A percentile compares a stretch with the other conserved stretches of the same genome.
phyloP scores from a whole-genome alignment of 2,329 filamentous ascomycete genomes.

The Alternaria postmessia region DNA sequence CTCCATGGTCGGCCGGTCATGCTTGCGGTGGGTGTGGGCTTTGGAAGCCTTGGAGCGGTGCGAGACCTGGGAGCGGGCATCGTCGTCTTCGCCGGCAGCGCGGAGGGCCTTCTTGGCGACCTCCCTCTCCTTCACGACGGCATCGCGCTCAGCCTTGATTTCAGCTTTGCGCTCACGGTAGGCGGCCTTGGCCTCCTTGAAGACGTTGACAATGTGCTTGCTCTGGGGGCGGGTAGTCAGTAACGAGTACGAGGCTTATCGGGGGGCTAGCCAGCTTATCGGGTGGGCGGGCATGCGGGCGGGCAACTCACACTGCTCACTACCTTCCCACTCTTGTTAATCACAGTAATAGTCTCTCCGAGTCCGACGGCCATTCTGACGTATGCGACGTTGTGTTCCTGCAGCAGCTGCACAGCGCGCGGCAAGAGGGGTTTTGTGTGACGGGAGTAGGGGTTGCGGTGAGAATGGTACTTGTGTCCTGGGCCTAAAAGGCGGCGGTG shows the following conservation, averaged over 20 bases:
- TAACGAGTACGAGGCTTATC: conserved; percentile 14
- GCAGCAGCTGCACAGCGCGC: conserved; percentile 32
- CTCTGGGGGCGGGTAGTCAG: conserved; percentile 64
- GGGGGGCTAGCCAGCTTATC: conserved; percentile 9
- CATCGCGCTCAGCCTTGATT: conserved; percentile 74
- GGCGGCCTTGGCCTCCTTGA: conserved; percentile 88
- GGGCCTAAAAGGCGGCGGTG: conserved; percentile 40
- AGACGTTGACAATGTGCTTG: conserved; percentile 87
- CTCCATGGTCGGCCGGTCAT: conserved; percentile 49
- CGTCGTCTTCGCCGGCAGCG: conserved; percentile 49
- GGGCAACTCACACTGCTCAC: conserved; percentile 77
- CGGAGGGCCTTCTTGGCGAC: conserved; percentile 65
- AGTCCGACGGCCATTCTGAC: conserved; percentile 56
- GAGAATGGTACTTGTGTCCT: conserved; percentile 28
- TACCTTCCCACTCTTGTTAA: conserved; percentile 90
- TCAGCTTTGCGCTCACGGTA: conserved; percentile 89
- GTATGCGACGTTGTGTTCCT: conserved; percentile 22
- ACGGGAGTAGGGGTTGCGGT: conserved; percentile 22
- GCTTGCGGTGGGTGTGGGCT: conserved; percentile 35
- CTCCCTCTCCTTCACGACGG: conserved; percentile 63
- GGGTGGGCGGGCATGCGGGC: conserved; percentile 6
- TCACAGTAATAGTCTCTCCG: conserved; percentile 82
- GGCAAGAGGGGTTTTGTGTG: conserved; percentile 31
- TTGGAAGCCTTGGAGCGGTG: conserved; percentile 39
- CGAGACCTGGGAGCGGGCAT: conserved; percentile 42